phyloP scores from a whole-genome alignment of 1,284 basidiomycete genomes.

The Ustilago trichophora region DNA sequence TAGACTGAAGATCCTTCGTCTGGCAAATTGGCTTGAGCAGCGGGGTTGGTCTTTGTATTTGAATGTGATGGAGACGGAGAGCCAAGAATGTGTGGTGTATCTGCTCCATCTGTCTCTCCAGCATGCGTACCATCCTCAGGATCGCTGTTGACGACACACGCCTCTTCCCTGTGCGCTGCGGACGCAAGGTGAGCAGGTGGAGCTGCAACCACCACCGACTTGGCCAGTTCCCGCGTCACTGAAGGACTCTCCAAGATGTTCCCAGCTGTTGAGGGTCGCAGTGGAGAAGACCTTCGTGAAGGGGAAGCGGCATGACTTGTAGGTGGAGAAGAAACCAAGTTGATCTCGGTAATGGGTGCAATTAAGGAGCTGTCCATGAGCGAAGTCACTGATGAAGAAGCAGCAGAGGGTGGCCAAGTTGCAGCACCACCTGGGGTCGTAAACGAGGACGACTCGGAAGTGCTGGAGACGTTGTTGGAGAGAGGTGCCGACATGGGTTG shows the following conservation, averaged over 20 bases:
- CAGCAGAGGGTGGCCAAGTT: conserved; percentile 27
- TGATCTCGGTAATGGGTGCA: conserved; percentile 21
- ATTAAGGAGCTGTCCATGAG: conserved; percentile 24
- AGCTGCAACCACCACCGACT: not conserved
- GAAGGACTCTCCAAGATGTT: conserved; percentile 10
- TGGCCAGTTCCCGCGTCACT: not conserved
- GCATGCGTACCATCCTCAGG: conserved; percentile 14
- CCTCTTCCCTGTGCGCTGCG: not conserved
- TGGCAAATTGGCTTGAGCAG: not conserved
- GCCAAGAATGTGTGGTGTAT: not conserved
- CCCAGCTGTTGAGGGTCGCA: conserved; percentile 7
- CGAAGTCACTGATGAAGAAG: conserved; percentile 14
- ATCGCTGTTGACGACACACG: conserved; percentile 20
- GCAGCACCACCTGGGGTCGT: conserved; percentile 8
- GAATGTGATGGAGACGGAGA: conserved; percentile 1
- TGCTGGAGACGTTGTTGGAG: not conserved
- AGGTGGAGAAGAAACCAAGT: conserved; percentile 25
- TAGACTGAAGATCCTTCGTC: conserved; percentile 11
- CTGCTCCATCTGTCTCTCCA: not conserved
- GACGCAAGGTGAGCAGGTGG: not conserved
- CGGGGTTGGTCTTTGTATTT: not conserved
- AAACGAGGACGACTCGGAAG: not conserved
- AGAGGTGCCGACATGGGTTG: conserved; percentile 18
- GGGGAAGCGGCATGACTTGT: conserved; percentile 26
- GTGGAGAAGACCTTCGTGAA: conserved; percentile 12